Evolutionary conservation across 257 asterid species (phyloP).

Genomic region (Ligustrum vulgare): DNA sequence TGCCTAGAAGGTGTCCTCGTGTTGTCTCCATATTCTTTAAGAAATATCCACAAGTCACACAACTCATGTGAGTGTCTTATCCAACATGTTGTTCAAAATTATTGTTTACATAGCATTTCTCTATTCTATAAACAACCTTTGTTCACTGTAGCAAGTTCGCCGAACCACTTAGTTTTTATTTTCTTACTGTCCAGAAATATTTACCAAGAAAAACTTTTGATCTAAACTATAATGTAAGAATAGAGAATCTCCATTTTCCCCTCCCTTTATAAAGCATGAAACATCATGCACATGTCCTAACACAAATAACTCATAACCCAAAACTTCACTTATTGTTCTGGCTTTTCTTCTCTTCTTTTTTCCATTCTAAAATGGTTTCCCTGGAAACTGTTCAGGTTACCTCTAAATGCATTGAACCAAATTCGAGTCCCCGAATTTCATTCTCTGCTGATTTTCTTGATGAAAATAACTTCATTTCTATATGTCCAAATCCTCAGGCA

Average conservation of each 20-base stretch:
- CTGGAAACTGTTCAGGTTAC: constrained; percentile 31
- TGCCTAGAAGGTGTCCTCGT: constrained; percentile 55
- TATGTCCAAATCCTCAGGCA: constrained; percentile 46
- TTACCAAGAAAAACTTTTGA: constrained; percentile 9
- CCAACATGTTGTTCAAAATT: no score
- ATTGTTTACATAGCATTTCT: no score
- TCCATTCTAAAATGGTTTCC: constrained; percentile 47
- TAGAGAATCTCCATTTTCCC: not conserved
- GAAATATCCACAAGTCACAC: no score
- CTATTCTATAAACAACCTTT: constrained; percentile 36
- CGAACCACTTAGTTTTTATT: constrained; percentile 51
- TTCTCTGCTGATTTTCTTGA: constrained; percentile 88
- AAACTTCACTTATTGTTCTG: not conserved
- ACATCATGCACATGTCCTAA: constrained; percentile 32
- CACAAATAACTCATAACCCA: constrained; percentile 11
- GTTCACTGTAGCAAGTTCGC: constrained; percentile 53
- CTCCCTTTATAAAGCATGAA: constrained; percentile 37
- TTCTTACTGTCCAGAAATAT: constrained; percentile 45
- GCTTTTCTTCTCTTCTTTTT: constrained; percentile 9
- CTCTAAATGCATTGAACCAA: constrained; percentile 31
- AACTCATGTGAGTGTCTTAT: no score
- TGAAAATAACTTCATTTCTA: constrained; percentile 69
- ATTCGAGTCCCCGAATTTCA: constrained; percentile 59
- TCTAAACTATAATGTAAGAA: constrained; percentile 13
- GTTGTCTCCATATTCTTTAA: constrained; percentile 46